Percentiles rank a stretch among this genome's conserved stretches.
These are phyloP conservation scores for Mycena rosella DNA, from an alignment of 768 basidiomycete species.

Conservation along the genomic window DNA sequence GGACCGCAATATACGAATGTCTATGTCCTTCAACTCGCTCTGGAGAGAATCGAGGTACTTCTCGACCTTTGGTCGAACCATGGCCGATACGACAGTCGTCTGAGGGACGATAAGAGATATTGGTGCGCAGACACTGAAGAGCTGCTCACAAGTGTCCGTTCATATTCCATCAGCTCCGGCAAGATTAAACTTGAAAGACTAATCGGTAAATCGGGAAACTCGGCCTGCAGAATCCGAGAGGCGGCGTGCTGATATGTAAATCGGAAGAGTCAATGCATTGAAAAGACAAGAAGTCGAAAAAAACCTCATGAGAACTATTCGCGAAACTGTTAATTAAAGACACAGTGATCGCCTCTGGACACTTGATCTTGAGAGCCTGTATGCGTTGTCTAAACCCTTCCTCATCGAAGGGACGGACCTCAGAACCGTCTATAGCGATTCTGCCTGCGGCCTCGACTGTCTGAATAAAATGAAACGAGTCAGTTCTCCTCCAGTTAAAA, in stretches of 20 bases:
- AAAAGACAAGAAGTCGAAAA: not conserved
- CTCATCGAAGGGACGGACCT: slow-evolving; percentile 42
- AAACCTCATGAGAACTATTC: slow-evolving; percentile 42
- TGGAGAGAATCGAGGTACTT: slow-evolving; percentile 43
- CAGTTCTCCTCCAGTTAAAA: not conserved
- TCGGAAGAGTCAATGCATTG: not conserved
- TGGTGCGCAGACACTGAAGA: too few species aligned
- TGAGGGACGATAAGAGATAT: not conserved
- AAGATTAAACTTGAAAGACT: slow-evolving; percentile 42
- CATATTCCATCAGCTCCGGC: slow-evolving; percentile 46
- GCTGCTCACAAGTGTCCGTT: slow-evolving; percentile 39
- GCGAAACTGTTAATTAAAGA: slow-evolving; percentile 46
- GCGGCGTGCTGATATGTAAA: slow-evolving; percentile 23
- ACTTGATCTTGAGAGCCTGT: slow-evolving; percentile 35
- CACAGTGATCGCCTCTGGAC: slow-evolving; percentile 41
- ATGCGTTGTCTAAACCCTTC: slow-evolving; percentile 37
- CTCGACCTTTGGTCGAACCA: slow-evolving; percentile 44
- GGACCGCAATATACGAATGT: slow-evolving; percentile 44
- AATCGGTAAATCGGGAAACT: slow-evolving; percentile 44
- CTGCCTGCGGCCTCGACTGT: slow-evolving; percentile 47
- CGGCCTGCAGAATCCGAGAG: slow-evolving; percentile 35
- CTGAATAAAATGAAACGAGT: slow-evolving; percentile 19
- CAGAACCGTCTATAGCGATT: slow-evolving; percentile 43
- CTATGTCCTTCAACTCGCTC: slow-evolving; percentile 34
- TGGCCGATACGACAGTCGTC: slow-evolving; percentile 46